Evolutionary conservation across 2,329 filamentous ascomycete species (phyloP).

Genomic region (Verticillium isaacii): DNA sequence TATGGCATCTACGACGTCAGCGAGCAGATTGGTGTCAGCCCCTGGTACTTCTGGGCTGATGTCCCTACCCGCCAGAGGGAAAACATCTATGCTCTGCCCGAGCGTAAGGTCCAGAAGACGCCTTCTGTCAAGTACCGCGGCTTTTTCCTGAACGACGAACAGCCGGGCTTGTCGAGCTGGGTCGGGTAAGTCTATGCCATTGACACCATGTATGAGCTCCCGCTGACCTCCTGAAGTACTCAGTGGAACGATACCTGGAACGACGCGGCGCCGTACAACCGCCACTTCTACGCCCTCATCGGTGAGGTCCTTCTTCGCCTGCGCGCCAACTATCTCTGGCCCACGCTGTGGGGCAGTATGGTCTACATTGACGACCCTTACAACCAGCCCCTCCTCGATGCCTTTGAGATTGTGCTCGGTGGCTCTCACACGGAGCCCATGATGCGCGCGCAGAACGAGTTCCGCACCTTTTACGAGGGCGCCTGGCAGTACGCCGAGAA

Average conservation of each 20-base stretch:
- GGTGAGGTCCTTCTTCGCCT: slow-evolving; percentile 68
- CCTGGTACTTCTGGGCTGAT: slow-evolving; percentile 67
- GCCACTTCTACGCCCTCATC: slow-evolving; percentile 63
- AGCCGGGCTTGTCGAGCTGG: slow-evolving; percentile 64
- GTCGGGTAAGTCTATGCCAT: slow-evolving; percentile 29
- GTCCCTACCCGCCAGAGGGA: slow-evolving; percentile 46
- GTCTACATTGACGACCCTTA: slow-evolving; percentile 66
- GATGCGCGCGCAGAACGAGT: slow-evolving; percentile 57
- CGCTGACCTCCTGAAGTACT: slow-evolving; percentile 8
- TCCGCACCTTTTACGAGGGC: slow-evolving; percentile 48
- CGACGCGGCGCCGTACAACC: slow-evolving; percentile 42
- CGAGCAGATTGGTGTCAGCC: slow-evolving; percentile 69
- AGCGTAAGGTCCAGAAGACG: slow-evolving; percentile 50
- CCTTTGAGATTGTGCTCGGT: slow-evolving; percentile 70
- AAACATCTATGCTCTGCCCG: slow-evolving; percentile 50
- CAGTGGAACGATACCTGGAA: slow-evolving; percentile 38
- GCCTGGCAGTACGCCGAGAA: slow-evolving; percentile 68
- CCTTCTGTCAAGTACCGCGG: slow-evolving; percentile 65
- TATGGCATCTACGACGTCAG: slow-evolving; percentile 68
- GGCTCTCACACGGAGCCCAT: slow-evolving; percentile 72
- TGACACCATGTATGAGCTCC: accelerated
- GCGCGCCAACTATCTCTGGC: slow-evolving; percentile 73
- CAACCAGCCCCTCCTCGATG: slow-evolving; percentile 65
- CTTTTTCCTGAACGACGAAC: slow-evolving; percentile 68
- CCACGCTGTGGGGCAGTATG: slow-evolving; percentile 65